phyloP scores from a whole-genome alignment of 2,329 filamentous ascomycete genomes.

The Xylariaceae sp. region DNA sequence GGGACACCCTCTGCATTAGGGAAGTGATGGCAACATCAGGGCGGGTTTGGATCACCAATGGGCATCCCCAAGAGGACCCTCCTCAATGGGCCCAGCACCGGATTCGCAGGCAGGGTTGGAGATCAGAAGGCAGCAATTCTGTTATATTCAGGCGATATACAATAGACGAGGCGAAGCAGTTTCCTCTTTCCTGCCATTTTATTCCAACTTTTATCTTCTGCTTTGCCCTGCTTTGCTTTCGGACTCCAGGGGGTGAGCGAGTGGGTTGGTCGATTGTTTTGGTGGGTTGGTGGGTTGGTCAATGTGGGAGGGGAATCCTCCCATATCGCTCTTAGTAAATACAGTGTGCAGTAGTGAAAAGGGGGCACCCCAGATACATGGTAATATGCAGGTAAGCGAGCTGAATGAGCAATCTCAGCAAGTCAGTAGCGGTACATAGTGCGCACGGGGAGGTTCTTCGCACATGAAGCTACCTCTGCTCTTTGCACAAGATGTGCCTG shows the following conservation, averaged over 20 bases:
- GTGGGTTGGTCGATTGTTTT: background rate
- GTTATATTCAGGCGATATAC: conserved; percentile 2
- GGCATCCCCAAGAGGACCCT: background rate
- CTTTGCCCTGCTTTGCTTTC: background rate
- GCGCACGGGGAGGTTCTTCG: too few species aligned
- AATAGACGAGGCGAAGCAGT: conserved; percentile 3
- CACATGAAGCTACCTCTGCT: too few species aligned
- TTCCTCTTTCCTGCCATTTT: background rate
- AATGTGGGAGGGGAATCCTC: too few species aligned
- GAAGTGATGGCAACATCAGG: conserved; percentile 31
- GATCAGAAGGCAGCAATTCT: conserved; percentile 19
- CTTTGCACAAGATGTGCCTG: too few species aligned
- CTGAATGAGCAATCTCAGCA: too few species aligned
- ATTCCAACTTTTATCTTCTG: background rate
- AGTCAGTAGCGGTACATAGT: too few species aligned
- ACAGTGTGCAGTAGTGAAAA: too few species aligned
- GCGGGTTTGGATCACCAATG: conserved; percentile 27
- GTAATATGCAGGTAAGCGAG: background rate
- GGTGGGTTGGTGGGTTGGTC: background rate
- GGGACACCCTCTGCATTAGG: conserved; percentile 32
- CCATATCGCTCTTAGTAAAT: too few species aligned
- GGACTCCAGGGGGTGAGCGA: background rate
- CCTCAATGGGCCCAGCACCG: conserved; percentile 20
- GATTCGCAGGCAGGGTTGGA: conserved; percentile 23
- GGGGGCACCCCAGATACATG: too few species aligned